Evolutionary conservation across 257 asterid species (phyloP), one percentile per base, ranked within the genome.

Genomic region (Parsonsia alboflavescens): DNA sequence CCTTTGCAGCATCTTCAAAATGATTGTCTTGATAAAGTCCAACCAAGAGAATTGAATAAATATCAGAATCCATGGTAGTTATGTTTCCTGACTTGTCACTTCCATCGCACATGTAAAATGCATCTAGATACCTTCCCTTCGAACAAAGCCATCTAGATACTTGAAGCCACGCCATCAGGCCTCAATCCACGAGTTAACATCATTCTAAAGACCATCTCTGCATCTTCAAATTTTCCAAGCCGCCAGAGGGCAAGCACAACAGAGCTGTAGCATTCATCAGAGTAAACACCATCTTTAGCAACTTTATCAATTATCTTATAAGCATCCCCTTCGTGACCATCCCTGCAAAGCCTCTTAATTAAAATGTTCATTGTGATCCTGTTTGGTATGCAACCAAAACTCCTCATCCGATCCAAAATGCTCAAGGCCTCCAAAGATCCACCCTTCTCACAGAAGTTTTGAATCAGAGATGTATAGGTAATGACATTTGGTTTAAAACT

Each of bases 391-490:
- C 87, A 42, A 36, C 90, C 88, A 3, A 68, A 81, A 53, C 77
- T 86, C 68, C n/a, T 73, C 93, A 90, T 91, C 61, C 70, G 89
- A 48, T 84, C 91, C 79, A 93, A 78, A 81, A 90, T 67, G 73
- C 41, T 58, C 78, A 88, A 22, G 0, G 90, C 97, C 71, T 91
- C 96, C 22, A 72, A 30, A 2, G 84, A 73, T 86, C 62, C 83
- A 54, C 93, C 89, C 48, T 89, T 89, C 48, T 84, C 83, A 33
- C 88, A 85, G 64, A 91, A 90, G 24, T 88, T 86, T 76, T 88
- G 88, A 24, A 89, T 82, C 86, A 91, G 70, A 56, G 88, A 72
- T 1, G 98, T 91, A 64, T 90, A 91, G 24, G 94, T 89, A 72
- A 93, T 88, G 28, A 88, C 86, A 68, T 93, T 93, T 0, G 96